Base-by-base conservation (phyloP, 2,329 filamentous ascomycete genomes). In the Monosporascus sp. region DNA sequence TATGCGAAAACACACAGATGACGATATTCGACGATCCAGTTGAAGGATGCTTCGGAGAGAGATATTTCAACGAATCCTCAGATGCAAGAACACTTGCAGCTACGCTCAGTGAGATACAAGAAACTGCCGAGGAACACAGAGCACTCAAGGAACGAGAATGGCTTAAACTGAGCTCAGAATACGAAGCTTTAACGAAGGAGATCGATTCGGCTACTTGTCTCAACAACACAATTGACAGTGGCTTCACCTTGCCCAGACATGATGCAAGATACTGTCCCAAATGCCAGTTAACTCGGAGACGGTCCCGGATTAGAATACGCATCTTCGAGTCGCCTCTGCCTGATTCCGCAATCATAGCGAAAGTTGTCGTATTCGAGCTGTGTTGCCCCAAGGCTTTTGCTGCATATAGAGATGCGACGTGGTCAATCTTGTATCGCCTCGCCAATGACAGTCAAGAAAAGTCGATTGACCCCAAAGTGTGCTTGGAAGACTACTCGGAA, bases 11-110 rank as follows among this genome's bases (percentile, higher is more conserved):
- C 4, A 37, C 52, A 0, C 57, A 58, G 2, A 68, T 59, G 15
- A 80, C 75, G 0, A 74, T 85, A 0, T 78, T 85, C 25, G 70
- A 73, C 14, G 68, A 72, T 47, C 77, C 74, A 0, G 52, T 51
- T 1, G 57, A 61, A 44, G 72, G 66, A 20, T 83, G 66, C 51
- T 78, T 83, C 52, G 75, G 78, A 0, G 72, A 72, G 2, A 59
- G 65, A 1, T 85, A 73, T 50, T 78, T 76, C 36, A 64, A 77
- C 2, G 58, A 66, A 7, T 72, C 67, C 18, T 53, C 61, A 1
- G 52, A 57, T 9, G 60, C 62, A 2, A 58, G 50, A 1, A 55
- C 57, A 39, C 57, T 68, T 5, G 37, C 42, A 31, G 15, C 36
- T 22, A 47, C 57, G 0, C 24, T 60, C 1, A 22, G 48, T 3